A percentile compares a stretch with the other conserved stretches of the same genome.
Evolutionary conservation across 768 basidiomycete species (phyloP).

Genomic region (Termitomyces sp.): DNA sequence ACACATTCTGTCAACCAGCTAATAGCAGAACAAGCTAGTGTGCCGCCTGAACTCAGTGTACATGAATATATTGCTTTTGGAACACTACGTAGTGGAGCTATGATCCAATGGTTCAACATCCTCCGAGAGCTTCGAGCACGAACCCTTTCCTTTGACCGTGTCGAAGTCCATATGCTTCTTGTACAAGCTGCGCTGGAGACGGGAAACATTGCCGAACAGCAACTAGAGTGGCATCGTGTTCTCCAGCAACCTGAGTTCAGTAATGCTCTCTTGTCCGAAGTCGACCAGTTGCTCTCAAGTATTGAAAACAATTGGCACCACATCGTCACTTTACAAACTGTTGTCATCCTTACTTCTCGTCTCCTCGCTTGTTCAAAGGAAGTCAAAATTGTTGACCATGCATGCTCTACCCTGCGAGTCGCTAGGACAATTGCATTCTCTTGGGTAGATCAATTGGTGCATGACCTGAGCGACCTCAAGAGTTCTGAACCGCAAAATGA

Average conservation of each 20-base stretch:
- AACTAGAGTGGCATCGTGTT: constrained; percentile 36
- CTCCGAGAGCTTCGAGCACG: constrained; percentile 37
- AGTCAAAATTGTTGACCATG: constrained; percentile 10
- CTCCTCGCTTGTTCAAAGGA: constrained; percentile 22
- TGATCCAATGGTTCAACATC: constrained; percentile 49
- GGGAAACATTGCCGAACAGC: constrained; percentile 19
- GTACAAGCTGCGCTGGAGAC: constrained; percentile 41
- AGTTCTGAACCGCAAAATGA: neutral
- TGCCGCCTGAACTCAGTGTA: constrained; percentile 32
- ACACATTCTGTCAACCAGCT: constrained; percentile 38
- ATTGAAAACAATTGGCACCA: constrained; percentile 39
- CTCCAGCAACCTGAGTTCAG: constrained; percentile 28
- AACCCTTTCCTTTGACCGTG: constrained; percentile 30
- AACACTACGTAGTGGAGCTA: constrained; percentile 37
- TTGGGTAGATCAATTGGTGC: neutral
- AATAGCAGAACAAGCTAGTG: constrained; percentile 36
- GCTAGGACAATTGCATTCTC: constrained; percentile 5
- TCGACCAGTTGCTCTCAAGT: constrained; percentile 27
- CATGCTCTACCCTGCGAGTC: constrained; percentile 23
- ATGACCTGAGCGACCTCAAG: neutral
- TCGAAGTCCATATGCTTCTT: constrained; percentile 37
- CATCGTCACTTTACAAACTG: constrained; percentile 24
- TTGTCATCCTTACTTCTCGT: constrained; percentile 29
- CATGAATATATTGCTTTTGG: constrained; percentile 45
- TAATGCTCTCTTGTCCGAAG: constrained; percentile 27